A percentile compares a stretch with the other conserved stretches of the same genome.
phyloP scores from a whole-genome alignment of 176 grass and related monocot species.

The Canna indica region DNA sequence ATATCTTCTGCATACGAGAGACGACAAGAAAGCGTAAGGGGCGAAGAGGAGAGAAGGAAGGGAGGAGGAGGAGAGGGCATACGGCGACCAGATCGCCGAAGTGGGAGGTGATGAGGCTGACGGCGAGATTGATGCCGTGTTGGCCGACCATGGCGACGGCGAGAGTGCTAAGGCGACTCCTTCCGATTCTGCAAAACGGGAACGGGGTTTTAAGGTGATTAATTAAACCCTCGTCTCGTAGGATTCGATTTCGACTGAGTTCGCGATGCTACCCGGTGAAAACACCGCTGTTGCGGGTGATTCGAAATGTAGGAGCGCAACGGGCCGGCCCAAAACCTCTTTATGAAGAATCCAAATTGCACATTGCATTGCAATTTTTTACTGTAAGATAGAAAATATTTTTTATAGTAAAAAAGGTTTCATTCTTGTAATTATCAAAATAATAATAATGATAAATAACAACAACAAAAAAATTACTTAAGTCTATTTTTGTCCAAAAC shows the following conservation, averaged over 20 bases:
- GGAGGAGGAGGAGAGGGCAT: constrained; percentile 7
- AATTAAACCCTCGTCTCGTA: not conserved
- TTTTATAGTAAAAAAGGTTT: too few species aligned
- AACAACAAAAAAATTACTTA: too few species aligned
- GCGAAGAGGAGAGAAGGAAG: not conserved
- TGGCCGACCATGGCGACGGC: constrained; percentile 37
- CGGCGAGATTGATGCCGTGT: constrained; percentile 49
- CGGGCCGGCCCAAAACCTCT: too few species aligned
- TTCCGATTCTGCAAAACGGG: not conserved
- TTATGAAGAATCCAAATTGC: too few species aligned
- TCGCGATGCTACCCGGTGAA: too few species aligned
- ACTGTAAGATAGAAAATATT: too few species aligned
- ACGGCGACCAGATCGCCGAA: constrained; percentile 61
- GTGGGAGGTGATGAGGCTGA: constrained; percentile 47
- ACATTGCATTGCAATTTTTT: too few species aligned
- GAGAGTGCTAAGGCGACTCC: not conserved
- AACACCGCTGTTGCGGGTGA: too few species aligned
- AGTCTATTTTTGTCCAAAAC: too few species aligned
- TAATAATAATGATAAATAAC: too few species aligned
- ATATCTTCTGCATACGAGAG: constrained; percentile 53
- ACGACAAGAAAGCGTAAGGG: not conserved
- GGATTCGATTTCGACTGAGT: not conserved
- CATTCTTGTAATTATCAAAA: too few species aligned
- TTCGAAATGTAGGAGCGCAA: too few species aligned
- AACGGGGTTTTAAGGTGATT: not conserved